Base-by-base conservation (phyloP, 768 basidiomycete species). In the Daedalea quercina region DNA sequence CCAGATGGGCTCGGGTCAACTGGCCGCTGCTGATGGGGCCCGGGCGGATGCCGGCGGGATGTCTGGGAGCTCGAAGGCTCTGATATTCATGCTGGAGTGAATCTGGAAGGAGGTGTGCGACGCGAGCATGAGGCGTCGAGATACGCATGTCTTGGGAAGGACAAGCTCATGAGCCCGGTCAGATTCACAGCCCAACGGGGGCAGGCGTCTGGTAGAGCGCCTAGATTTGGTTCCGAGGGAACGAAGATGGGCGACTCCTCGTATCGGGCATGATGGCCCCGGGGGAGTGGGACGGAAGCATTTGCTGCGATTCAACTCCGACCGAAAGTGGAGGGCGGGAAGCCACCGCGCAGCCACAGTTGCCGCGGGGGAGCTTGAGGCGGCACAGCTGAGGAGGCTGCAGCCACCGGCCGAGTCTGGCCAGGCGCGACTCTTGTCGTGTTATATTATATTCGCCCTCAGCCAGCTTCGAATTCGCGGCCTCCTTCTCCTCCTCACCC, bases 221-320 rank as follows among this genome's bases (percentile, higher is more conserved):
- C 26, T 47, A 47, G 46, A 47, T 47, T 47, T 47, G 46, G 25
- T 47, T 47, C 46, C 46, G 46, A 47, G 15, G 46, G 19, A 33
- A 9, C 25, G 46, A 47, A 47, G 46, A 47, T 47, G 19, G 25
- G 9, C 25, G 15, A 28, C 13, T 9, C 3, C 15, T 26, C 25
- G 9, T 3, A 47, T 28, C 7, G 7, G 46, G 46, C 23, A 47
- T 9, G 24, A 9, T 4, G 25, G 7, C 19, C 25, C 46, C 46
- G 19, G 15, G 2, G 15, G 3, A n/a, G 28, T 9, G 46, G 46
- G 24, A 26, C 46, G 46, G 46, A 47, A 26, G 46, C 28, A 47
- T 47, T 47, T 47, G n/a, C n/a, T 8, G n/a, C 12, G 31, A 26
- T 31, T 47, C 46, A 47, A 47, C 46, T 47, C 46, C 46, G 46